Evolutionary conservation across 1,284 basidiomycete genomes (phyloP).

Genomic region (Cryptococcus sp.): DNA sequence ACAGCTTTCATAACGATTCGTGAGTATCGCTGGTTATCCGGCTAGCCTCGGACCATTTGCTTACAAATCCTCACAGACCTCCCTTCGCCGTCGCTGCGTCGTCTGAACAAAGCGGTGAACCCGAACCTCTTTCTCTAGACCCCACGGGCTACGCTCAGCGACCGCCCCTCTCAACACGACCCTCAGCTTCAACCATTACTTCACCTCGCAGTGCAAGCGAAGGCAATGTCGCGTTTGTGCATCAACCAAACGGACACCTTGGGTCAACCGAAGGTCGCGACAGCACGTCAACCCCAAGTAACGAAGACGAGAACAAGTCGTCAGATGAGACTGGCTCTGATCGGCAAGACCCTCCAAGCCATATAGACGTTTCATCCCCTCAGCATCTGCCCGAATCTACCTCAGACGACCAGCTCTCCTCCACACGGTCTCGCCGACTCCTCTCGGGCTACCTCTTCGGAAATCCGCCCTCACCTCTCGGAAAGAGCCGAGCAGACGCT

Average conservation of each 20-base stretch:
- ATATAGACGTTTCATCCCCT: conserved; percentile 3
- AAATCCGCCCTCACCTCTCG: conserved; percentile 36
- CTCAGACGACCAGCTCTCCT: conserved; percentile 38
- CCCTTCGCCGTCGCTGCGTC: conserved; percentile 42
- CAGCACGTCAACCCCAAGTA: not conserved
- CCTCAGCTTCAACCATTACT: not conserved
- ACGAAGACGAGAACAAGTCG: not conserved
- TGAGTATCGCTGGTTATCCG: conserved; percentile 22
- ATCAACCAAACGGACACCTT: not conserved
- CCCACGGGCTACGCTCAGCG: conserved; percentile 3
- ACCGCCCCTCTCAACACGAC: not conserved
- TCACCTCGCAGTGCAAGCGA: not conserved
- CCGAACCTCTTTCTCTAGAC: conserved; percentile 37
- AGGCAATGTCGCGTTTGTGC: not conserved
- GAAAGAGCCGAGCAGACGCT: not conserved
- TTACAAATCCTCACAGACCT: conserved; percentile 24
- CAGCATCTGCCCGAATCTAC: conserved; percentile 3
- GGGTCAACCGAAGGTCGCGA: not conserved
- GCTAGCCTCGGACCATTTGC: not conserved
- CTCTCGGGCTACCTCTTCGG: conserved; percentile 51
- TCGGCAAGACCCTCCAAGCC: conserved; percentile 1
- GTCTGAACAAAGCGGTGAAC: conserved; percentile 29
- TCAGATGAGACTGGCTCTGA: not conserved
- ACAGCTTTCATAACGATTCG: conserved; percentile 53
- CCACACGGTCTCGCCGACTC: conserved; percentile 40